Evolutionary conservation across 1,284 basidiomycete species (phyloP), one percentile per base, ranked within the genome.

Genomic region (Moesziomyces aphidis): DNA sequence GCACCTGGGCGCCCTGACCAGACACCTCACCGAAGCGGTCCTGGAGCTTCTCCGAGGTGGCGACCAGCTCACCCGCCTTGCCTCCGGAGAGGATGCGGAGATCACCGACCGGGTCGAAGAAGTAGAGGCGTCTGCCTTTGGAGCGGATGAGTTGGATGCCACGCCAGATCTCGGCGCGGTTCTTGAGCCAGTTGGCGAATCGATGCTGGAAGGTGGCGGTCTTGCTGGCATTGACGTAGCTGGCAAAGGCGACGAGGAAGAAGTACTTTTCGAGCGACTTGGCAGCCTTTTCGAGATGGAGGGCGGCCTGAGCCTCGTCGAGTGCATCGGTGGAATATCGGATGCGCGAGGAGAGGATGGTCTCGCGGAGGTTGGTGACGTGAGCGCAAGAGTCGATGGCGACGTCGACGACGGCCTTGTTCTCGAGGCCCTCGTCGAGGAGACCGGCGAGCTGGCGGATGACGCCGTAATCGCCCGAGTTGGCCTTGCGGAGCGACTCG

Each of bases 211-310:
- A 92, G 57, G 86, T 85, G 19, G 89, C 88, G 13, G 89, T 88
- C 36, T 90, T 87, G 68, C 86, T 86, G 19, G 89, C 88, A 56
- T 95, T 93, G 9, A 97, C 91, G 78, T 94, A 99, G 68, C 91
- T 93, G 2, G 95, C 92, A 81, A 98, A 99, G 0, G 93, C 93
- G 65, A 99, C 93, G 69, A 96, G 90, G 86, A 98, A 98, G 86
- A 97, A 97, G 83, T 89, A 89, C 72, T 88, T 87, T 73, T 89
- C 88, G 24, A 89, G 85, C 5, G 87, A 75, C 55, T 80, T 81
- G 46, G 70, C 72, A 9, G 83, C 83, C 42, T 76, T 78, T 31
- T 76, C 63, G 50, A 84, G 73, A 24, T 77, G 76, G n/a, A 55
- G 46, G 2, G 73, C 46, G 17, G 77, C 69, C 39, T 76, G 62